phyloP scores from a whole-genome alignment of 2,329 filamentous ascomycete species.

The Chrysoporthe deuterocubensis region DNA sequence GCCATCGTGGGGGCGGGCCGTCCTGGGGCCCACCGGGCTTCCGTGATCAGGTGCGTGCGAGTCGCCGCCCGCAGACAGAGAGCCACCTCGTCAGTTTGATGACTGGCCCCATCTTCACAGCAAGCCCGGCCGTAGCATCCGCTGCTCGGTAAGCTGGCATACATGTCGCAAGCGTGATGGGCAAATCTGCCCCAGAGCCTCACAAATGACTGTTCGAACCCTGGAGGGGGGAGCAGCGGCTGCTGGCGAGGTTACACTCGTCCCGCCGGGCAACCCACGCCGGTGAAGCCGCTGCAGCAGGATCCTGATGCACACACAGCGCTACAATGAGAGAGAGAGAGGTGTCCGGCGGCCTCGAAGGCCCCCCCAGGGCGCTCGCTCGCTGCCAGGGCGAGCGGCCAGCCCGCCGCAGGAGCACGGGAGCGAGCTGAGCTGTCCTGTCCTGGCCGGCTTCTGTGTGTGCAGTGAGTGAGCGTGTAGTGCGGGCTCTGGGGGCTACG shows the following conservation, averaged over 20 bases:
- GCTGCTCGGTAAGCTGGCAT: neutral
- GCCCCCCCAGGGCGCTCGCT: no score
- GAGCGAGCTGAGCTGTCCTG: neutral
- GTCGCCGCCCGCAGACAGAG: no score
- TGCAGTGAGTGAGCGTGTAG: neutral
- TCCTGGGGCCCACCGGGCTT: neutral
- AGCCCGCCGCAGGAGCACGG: slow-evolving; percentile 11
- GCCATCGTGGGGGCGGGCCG: slow-evolving; percentile 6
- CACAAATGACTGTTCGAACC: neutral
- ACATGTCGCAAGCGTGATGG: neutral
- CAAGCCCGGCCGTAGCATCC: neutral
- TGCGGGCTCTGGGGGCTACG: no score
- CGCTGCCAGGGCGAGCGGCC: slow-evolving; percentile 15
- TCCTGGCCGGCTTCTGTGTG: slow-evolving; percentile 3
- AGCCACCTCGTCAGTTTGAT: neutral
- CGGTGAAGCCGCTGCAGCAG: slow-evolving; percentile 12
- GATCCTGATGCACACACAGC: neutral
- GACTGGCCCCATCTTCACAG: neutral
- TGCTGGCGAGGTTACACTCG: slow-evolving; percentile 7
- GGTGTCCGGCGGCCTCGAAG: neutral
- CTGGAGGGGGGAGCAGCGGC: neutral
- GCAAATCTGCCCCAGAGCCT: neutral
- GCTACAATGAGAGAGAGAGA: neutral
- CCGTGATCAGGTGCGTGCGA: neutral
- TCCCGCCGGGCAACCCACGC: slow-evolving; percentile 11